Evolutionary conservation across 2,329 filamentous ascomycete genomes (phyloP).

Genomic region (Fusarium paranaense): DNA sequence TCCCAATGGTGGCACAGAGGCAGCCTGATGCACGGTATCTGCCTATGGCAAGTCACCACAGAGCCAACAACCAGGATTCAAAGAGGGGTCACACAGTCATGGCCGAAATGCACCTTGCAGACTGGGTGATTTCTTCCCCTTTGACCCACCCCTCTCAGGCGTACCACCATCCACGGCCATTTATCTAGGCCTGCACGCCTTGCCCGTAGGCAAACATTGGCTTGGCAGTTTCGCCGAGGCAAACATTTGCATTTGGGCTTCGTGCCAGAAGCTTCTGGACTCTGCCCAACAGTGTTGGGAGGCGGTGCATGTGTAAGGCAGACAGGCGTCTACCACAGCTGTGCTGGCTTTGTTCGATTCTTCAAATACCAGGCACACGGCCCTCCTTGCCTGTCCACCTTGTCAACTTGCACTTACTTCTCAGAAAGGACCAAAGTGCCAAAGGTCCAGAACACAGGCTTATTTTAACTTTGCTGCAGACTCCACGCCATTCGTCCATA

Average conservation of each 20-base stretch:
- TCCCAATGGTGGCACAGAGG: background rate
- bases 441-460: background rate
- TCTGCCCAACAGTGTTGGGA: background rate
- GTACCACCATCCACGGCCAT: background rate
- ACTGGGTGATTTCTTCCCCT: background rate
- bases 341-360: background rate
- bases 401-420: background rate
- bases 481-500: background rate
- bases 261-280: background rate
- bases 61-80: background rate
- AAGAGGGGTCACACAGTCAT: background rate
- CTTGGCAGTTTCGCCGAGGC: background rate
- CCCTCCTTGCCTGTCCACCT: background rate
- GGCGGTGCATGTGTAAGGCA: background rate
- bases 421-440: background rate
- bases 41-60: background rate
- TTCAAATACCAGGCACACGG: background rate
- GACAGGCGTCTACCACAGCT: background rate
- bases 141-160: background rate
- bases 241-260: background rate
- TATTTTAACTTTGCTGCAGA: background rate
- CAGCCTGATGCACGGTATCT: background rate
- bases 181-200: background rate
- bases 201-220: background rate
- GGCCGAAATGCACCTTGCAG: background rate